Evolutionary conservation across 331 rosid genomes (phyloP).

Genomic region (Acacia pycnantha): DNA sequence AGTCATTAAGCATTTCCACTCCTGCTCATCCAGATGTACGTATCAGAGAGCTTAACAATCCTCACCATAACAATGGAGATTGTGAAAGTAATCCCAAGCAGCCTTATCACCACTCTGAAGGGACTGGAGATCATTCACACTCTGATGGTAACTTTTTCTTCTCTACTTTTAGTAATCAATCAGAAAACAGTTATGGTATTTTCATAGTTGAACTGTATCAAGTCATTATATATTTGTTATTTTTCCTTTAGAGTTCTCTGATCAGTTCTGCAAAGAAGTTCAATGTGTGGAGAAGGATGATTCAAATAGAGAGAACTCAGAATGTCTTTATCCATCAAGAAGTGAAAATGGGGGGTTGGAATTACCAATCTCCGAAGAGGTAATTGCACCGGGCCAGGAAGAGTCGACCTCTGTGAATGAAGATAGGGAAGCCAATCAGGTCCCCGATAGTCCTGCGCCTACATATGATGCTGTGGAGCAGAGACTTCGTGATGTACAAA

Average conservation of each 20-base stretch:
- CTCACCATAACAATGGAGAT: slow-evolving; percentile 53
- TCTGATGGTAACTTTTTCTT: slow-evolving; percentile 49
- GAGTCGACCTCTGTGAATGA: slow-evolving; percentile 45
- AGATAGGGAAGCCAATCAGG: slow-evolving; percentile 41
- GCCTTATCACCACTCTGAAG: slow-evolving; percentile 3
- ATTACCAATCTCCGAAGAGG: slow-evolving; percentile 32
- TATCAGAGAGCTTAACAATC: slow-evolving; percentile 57
- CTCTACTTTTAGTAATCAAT: slow-evolving; percentile 20
- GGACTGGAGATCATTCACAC: slow-evolving; percentile 28
- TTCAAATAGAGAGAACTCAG: slow-evolving; percentile 47
- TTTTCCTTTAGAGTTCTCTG: slow-evolving; percentile 44
- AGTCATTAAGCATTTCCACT: slow-evolving; percentile 60
- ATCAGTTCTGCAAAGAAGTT: slow-evolving; percentile 83
- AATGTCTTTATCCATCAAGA: slow-evolving; percentile 30
- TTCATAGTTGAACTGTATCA: slow-evolving; percentile 27
- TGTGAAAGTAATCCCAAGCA: slow-evolving; percentile 41
- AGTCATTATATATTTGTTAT: slow-evolving; percentile 4
- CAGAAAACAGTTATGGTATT: slow-evolving; percentile 30
- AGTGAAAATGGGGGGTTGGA: slow-evolving; percentile 43
- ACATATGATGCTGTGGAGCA: slow-evolving; percentile 39
- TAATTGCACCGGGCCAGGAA: slow-evolving; percentile 43
- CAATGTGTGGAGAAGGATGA: slow-evolving; percentile 70
- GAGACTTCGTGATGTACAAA: slow-evolving; percentile 45
- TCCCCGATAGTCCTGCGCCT: slow-evolving; percentile 47
- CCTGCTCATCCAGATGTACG: slow-evolving; percentile 33